Base-by-base conservation (phyloP, 2,329 filamentous ascomycete genomes). In the Acephala macrosclerotiorum region DNA sequence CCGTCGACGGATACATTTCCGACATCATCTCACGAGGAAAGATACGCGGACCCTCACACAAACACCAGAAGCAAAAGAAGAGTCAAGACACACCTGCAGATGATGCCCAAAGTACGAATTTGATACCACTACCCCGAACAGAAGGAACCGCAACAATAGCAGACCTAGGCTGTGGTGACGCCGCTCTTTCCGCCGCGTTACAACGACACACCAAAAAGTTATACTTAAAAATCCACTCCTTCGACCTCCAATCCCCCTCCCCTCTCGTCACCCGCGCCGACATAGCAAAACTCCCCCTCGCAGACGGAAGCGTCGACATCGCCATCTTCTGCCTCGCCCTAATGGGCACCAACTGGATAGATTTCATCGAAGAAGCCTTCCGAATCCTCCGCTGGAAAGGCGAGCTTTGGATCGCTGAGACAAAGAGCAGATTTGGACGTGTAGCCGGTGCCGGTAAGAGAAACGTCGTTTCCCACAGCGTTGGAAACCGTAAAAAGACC, bases 311-410 rank as follows among this genome's bases (percentile, higher is more conserved):
- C 68, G 89, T 94, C 67, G 94, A 99, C 78, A 85, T 99, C 5
- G 92, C 92, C 58, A 90, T 99, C 72, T 98, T 98, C 83, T 99
- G 96, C 79, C 86, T 99, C 36, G 96, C 95, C 58, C 87, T 99
- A 66, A 99, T 99, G 96, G 96, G 96, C 75, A 99, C 96, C 63
- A 99, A 99, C 81, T 99, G 96, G 95, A 87, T 97, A 61, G 90
- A 93, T 73, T 98, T 99, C 77, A 87, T 99, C 74, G 96, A 98
- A 80, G 96, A 99, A 81, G 95, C 95, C 16, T 97, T 93, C 82
- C 90, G 96, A 61, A 85, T 98, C 60, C 85, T 99, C 68, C 91
- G 93, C 75, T 94, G 94, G 87, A 95, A 96, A 76, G 96, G 96
- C 71, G 96, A 99, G 82, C 89, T 97, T 61, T 99, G 96, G 96